A percentile compares a stretch with the other conserved stretches of the same genome.
These are phyloP conservation scores for Globisporangium barbulae DNA, from an alignment of 352 stramenopile genomes.

Conservation along the genomic window DNA sequence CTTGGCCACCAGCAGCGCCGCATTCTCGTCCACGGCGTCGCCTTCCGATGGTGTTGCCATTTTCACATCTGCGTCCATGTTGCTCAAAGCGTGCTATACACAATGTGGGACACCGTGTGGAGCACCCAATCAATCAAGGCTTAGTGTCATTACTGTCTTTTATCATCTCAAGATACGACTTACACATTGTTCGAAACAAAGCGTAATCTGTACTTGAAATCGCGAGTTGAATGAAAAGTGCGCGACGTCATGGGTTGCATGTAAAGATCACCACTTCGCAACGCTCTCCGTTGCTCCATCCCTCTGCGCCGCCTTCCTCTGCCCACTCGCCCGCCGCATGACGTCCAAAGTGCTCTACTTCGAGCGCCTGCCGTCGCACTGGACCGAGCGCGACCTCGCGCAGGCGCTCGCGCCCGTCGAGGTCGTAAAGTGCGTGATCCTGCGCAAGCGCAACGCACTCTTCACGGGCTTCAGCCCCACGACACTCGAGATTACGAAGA, in stretches of 20 bases:
- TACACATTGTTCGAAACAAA: not conserved
- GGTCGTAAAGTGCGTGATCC: constrained; percentile 38
- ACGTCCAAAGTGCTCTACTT: constrained; percentile 56
- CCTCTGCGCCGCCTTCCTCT: not conserved
- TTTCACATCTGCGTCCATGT: not conserved
- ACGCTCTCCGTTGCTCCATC: not conserved
- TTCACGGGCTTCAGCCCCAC: constrained; percentile 36
- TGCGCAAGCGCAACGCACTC: constrained; percentile 54
- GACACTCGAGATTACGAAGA: constrained; percentile 28
- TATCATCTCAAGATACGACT: not conserved
- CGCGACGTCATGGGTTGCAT: not conserved
- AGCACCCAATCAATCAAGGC: not conserved
- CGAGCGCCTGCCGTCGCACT: constrained; percentile 42
- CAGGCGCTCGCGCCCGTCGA: constrained; percentile 21
- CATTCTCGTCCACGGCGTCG: not conserved
- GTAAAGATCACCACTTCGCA: constrained; percentile 7
- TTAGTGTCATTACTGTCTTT: not conserved
- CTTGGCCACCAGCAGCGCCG: constrained; percentile 24
- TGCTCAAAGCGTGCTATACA: not conserved
- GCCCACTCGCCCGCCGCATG: constrained; percentile 9
- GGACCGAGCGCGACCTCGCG: constrained; percentile 38
- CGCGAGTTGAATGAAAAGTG: not conserved
- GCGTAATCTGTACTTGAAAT: not conserved
- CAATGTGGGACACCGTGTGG: constrained; percentile 1
- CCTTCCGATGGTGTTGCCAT: constrained; percentile 1